Base-by-base conservation (phyloP, 2,329 filamentous ascomycete genomes). In the Chrysoporthe austroafricana region DNA sequence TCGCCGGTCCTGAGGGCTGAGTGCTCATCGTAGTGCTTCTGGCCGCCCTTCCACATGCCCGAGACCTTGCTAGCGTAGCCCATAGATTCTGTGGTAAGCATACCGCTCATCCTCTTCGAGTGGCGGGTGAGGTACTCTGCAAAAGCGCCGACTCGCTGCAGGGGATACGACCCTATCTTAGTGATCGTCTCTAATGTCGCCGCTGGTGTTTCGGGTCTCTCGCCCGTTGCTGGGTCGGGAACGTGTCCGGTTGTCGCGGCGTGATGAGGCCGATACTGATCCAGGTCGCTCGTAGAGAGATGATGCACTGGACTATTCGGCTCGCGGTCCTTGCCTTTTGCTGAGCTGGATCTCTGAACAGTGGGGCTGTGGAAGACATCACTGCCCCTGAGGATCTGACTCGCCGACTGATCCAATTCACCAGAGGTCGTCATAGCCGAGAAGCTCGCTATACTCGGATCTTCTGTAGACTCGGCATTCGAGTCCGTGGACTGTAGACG, bases 1-100 rank as follows among this genome's bases (percentile, higher is more conserved):
- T 88, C 85, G 57, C 88, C 85, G 1, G 82, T 81, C 42, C 79
- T 81, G 54, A 85, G 79, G 32, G 81, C 84, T 57, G 80, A 77
- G 2, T 84, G 83, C 56, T 87, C 91, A 62, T 91, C 89, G 74
- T 98, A 99, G 78, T 98, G 95, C 74, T 91, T 94, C 73, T 91
- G 90, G 14, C 93, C 93, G 44, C 96, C 96, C 72, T 94, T 92
- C 89, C 96, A 96, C 92, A 98, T 98, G 48, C 94, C 95, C 0
- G 95, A 97, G 0, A 98, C 94, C 78, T 97, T 98, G 75, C 96
- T 94, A 43, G 97, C 91, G 76, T 98, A 98, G 1, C 93, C 94
- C 90, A 97, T 97, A 0, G 95, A 96, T 77, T 97, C 94, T 0
- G 91, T 93, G 7, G 95, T 92, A 58, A 98, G 81, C 9, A 97